A percentile compares a stretch with the other conserved stretches of the same genome.
Conservation (phyloP, 768 basidiomycete genomes). For the Paxillus rubicundulus region DNA sequence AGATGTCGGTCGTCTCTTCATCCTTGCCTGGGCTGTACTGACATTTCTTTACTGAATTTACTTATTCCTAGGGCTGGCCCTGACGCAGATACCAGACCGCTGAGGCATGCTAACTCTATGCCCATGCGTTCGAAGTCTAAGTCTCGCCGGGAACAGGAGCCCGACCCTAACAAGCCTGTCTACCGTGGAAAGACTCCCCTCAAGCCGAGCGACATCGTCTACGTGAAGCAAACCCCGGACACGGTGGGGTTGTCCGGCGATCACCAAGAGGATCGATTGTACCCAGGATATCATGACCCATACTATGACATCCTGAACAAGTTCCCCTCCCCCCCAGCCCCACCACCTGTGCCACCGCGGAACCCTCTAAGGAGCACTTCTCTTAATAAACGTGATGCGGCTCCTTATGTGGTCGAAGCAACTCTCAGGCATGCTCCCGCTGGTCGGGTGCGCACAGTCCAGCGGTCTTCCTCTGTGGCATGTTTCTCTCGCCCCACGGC, state of each 20-base stretch:
- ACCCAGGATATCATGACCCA: neutral
- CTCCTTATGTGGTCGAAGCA: neutral
- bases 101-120: slow-evolving; percentile 15
- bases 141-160: neutral
- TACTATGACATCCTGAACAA: slow-evolving; percentile 4
- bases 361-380: slow-evolving; percentile 1
- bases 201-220: slow-evolving; percentile 4
- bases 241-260: neutral
- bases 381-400: neutral
- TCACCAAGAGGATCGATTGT: neutral
- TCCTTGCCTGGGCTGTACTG: neutral
- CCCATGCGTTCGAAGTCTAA: slow-evolving; percentile 3
- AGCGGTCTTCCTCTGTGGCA: slow-evolving; percentile 5
- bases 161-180: slow-evolving; percentile 1
- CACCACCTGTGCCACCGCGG: slow-evolving; percentile 6
- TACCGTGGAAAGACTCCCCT: slow-evolving; percentile 14
- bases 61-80: neutral
- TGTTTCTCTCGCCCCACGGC: slow-evolving; percentile 8
- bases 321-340: slow-evolving; percentile 5
- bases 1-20: slow-evolving; percentile 4
- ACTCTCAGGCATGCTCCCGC: neutral
- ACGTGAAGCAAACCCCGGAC: slow-evolving; percentile 4
- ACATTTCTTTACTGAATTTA: neutral
- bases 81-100: neutral
- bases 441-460: neutral